phyloP scores from a whole-genome alignment of 805 yeast genomes.

The Starmerella etchellsii region DNA sequence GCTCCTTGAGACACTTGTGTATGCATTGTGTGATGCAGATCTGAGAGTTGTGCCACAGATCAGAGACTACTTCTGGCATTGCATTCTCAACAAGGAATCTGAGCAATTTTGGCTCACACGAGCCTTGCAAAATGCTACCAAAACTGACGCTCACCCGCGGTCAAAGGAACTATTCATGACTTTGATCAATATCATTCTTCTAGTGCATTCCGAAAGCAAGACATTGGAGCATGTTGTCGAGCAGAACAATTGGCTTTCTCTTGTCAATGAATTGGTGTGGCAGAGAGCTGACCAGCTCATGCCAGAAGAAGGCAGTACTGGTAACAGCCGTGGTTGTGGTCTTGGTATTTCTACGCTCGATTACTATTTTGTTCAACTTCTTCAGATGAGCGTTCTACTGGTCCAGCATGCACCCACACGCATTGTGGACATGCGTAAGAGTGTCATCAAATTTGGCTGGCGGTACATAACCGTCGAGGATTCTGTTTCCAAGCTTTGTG shows the following conservation, averaged over 20 bases:
- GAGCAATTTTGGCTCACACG: conserved; percentile 10
- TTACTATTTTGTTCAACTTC: conserved; percentile 56
- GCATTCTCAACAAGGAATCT: neutral
- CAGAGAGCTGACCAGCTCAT: conserved; percentile 38
- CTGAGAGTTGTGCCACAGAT: conserved; percentile 2
- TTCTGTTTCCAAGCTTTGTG: conserved; percentile 76
- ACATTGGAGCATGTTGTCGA: conserved; percentile 35
- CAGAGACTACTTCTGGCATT: conserved; percentile 6
- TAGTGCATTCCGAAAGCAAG: conserved; percentile 46
- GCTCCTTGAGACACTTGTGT: conserved; percentile 1
- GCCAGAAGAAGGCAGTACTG: conserved; percentile 30
- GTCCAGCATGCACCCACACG: conserved; percentile 53
- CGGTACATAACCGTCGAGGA: conserved; percentile 82
- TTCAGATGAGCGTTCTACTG: conserved; percentile 68
- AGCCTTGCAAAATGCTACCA: conserved; percentile 2
- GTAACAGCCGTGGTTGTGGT: conserved; percentile 14
- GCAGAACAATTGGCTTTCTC: conserved; percentile 44
- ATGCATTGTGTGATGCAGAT: conserved; percentile 1
- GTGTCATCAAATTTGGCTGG: conserved; percentile 90
- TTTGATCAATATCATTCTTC: conserved; percentile 50
- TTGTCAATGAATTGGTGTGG: conserved; percentile 62
- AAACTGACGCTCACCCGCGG: conserved; percentile 1
- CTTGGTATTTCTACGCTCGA: conserved; percentile 38
- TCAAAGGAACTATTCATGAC: conserved; percentile 11
- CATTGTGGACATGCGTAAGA: conserved; percentile 55